Evolutionary conservation across 768 basidiomycete genomes (phyloP), one percentile per base, ranked within the genome.

Genomic region (Sporobolomyces roseus): DNA sequence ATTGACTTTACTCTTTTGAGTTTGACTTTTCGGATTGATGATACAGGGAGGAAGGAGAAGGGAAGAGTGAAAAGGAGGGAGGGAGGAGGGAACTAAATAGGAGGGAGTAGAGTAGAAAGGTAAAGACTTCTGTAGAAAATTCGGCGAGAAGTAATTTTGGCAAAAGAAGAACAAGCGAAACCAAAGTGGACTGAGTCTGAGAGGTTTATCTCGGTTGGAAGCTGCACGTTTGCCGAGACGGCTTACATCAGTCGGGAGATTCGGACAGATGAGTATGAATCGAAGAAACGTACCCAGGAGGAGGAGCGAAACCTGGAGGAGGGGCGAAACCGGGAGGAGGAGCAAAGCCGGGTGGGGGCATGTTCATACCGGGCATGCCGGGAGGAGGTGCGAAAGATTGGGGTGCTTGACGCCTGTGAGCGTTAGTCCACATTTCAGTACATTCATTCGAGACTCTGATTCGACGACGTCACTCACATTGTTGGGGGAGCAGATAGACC

Each of bases 221-320:
- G 17, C 56, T 58, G 36, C 30, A 51, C 10, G 36, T 1, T 4
- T 5, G 19, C 10, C 3, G 27, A 29, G 25, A 27, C 8, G 7
- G 49, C 49, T 10, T 7, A n/a, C n/a, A 29, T 50, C 45, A 46
- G 21, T 46, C 6, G 21, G 38, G 23, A 17, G 46, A 7, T 48
- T 48, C 27, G 43, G 48, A 27, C 17, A 33, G 21, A 23, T 4
- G n/a, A 7, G 5, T 13, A 1, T 2, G 46, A 41, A 17, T 9
- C 10, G 17, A 17, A 41, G 10, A 41, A 41, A 77, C 84, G 78
- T 80, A 93, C 91, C 90, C 90, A 74, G 90, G 89, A 65, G 90
- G 46, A 70, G 69, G 30, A 43, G 65, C 49, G 49, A 50, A 50
- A 27, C 49, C 49, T 23, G 49, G 49, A 50, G 49, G 49, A 49